Conservation (phyloP, 2,329 filamentous ascomycete genomes). For the Apiospora phragmitis region DNA sequence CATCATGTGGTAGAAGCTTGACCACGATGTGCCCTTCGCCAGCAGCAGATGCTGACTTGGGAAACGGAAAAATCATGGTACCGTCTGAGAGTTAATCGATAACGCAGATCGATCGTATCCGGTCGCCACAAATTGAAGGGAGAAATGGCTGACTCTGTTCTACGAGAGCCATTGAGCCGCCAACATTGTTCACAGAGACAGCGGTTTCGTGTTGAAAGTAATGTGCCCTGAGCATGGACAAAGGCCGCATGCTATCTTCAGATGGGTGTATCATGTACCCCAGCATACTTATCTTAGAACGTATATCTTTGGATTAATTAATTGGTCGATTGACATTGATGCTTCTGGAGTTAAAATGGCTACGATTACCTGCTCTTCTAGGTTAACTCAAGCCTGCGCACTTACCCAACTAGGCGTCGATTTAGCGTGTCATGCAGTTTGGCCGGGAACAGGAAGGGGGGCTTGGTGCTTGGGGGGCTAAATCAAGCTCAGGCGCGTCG, state of each 20-base stretch:
- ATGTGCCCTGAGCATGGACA: background rate
- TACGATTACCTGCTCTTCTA: background rate
- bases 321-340: background rate
- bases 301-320: background rate
- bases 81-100: background rate
- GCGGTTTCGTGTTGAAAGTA: background rate
- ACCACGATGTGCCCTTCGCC: constrained; percentile 80
- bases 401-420: too few species aligned
- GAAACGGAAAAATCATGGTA: constrained; percentile 68
- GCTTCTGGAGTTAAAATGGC: background rate
- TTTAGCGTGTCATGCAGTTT: background rate
- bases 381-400: background rate
- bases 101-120: background rate
- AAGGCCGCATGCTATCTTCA: background rate
- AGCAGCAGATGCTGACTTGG: constrained; percentile 68
- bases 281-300: background rate
- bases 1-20: constrained; percentile 68
- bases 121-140: background rate
- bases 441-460: background rate
- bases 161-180: background rate
- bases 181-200: background rate
- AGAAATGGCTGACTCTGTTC: background rate
- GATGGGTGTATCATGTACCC: background rate
- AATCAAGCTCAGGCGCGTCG: constrained; percentile 2
- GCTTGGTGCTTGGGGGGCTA: background rate